Evolutionary conservation across 768 basidiomycete species (phyloP).

Genomic region (Phlebiopsis gigantea): DNA sequence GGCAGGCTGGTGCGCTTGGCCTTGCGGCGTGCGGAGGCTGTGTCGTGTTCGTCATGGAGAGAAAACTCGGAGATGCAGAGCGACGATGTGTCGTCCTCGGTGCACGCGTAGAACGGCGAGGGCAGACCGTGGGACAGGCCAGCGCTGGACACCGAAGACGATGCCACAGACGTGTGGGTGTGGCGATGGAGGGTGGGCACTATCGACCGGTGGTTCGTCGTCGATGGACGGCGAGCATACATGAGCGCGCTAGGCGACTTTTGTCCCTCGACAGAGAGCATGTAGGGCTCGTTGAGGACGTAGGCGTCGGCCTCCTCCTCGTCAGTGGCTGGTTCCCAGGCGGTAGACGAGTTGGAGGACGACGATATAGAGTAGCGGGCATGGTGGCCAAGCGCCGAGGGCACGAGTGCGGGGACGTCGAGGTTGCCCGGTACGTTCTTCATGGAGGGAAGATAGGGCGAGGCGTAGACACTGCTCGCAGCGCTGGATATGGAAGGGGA

Average conservation of each 20-base stretch:
- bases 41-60: constrained; percentile 27
- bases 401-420: constrained; percentile 66
- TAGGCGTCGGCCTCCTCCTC: constrained; percentile 51
- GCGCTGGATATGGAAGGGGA: constrained; percentile 62
- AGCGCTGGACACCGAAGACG: constrained; percentile 23
- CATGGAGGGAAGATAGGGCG: constrained; percentile 53
- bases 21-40: constrained; percentile 30
- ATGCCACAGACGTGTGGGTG: constrained; percentile 41
- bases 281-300: constrained; percentile 24
- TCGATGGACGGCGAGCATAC: constrained; percentile 66
- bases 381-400: constrained; percentile 49
- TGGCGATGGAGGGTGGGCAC: constrained; percentile 53
- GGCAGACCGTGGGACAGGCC: constrained; percentile 18
- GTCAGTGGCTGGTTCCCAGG: constrained; percentile 63
- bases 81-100: constrained; percentile 28
- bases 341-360: constrained; percentile 57
- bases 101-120: constrained; percentile 22
- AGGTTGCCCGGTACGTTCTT: constrained; percentile 27
- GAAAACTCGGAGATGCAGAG: constrained; percentile 23
- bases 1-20: constrained; percentile 72
- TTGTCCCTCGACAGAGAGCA: constrained; percentile 26
- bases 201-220: constrained; percentile 62
- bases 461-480: constrained; percentile 63
- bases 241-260: constrained; percentile 45
- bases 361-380: constrained; percentile 54